Percentiles rank a stretch among this genome's conserved stretches.
Conservation (phyloP, 2,329 filamentous ascomycete species). For the Trichophyton schoenleinii region DNA sequence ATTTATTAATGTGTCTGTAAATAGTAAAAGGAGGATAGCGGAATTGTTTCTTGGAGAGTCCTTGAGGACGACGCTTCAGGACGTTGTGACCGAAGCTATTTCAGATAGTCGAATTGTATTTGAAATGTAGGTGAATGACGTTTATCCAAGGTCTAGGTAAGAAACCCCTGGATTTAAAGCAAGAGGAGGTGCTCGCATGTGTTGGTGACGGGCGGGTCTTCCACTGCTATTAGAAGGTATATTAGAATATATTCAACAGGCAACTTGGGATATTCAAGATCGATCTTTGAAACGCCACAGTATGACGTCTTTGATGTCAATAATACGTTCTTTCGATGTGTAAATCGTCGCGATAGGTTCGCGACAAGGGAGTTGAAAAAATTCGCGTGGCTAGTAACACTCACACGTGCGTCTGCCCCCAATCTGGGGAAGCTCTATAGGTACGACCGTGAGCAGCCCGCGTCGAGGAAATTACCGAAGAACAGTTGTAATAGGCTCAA, state of each 20-base stretch:
- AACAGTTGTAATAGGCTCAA: neutral
- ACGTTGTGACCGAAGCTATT: neutral
- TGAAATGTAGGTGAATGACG: neutral
- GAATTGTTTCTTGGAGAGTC: neutral
- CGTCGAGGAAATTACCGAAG: neutral
- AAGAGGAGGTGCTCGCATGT: constrained; percentile 1
- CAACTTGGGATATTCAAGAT: neutral
- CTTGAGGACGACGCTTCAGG: neutral
- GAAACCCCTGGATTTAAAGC: constrained; percentile 5
- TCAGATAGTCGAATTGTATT: neutral
- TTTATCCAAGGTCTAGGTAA: constrained; percentile 7
- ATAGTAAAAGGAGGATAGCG: neutral
- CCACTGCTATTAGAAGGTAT: neutral
- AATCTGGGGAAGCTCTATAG: neutral
- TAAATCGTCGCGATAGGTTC: neutral
- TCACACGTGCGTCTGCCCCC: neutral
- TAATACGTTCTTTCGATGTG: neutral
- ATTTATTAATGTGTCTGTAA: neutral
- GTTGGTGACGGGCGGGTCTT: neutral
- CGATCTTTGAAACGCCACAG: neutral
- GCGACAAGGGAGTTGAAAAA: neutral
- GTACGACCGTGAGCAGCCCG: neutral
- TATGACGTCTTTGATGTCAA: neutral
- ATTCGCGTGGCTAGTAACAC: constrained; percentile 2
- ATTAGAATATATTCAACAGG: neutral